Percentiles rank a stretch among this genome's conserved stretches.
Conservation (phyloP, 208 protist species). For the Trichomonas tenax region DNA sequence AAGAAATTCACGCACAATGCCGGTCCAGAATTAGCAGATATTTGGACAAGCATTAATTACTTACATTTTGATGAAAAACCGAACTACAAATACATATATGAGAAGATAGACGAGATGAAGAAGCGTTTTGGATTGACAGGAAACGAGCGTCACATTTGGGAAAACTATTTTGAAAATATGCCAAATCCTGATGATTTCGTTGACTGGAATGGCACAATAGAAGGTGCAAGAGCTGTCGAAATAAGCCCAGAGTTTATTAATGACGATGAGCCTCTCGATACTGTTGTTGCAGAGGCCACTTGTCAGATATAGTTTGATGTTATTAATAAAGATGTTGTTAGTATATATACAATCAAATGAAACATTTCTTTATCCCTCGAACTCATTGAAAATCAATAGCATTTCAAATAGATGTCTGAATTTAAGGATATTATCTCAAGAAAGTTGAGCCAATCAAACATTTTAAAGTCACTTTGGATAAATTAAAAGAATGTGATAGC, state of each 20-base stretch:
- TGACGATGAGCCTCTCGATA: not conserved
- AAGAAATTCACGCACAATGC: too few relatives aligned
- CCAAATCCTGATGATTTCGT: not conserved
- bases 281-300: not conserved
- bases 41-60: not conserved
- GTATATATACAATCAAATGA: too few relatives aligned
- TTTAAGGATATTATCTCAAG: too few relatives aligned
- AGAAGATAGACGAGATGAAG: not conserved
- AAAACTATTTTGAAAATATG: not conserved
- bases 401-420: too few relatives aligned
- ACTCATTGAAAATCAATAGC: too few relatives aligned
- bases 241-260: not conserved
- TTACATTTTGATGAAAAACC: not conserved
- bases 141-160: not conserved
- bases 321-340: not conserved
- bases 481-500: too few relatives aligned
- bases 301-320: not conserved
- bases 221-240: not conserved
- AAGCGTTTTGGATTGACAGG: not conserved
- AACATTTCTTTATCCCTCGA: too few relatives aligned
- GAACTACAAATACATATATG: not conserved
- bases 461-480: too few relatives aligned
- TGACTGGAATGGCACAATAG: not conserved
- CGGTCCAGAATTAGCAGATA: not conserved
- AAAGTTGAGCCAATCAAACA: too few relatives aligned